Evolutionary conservation across 2,329 filamentous ascomycete species (phyloP).

Genomic region (Cytospora mali): DNA sequence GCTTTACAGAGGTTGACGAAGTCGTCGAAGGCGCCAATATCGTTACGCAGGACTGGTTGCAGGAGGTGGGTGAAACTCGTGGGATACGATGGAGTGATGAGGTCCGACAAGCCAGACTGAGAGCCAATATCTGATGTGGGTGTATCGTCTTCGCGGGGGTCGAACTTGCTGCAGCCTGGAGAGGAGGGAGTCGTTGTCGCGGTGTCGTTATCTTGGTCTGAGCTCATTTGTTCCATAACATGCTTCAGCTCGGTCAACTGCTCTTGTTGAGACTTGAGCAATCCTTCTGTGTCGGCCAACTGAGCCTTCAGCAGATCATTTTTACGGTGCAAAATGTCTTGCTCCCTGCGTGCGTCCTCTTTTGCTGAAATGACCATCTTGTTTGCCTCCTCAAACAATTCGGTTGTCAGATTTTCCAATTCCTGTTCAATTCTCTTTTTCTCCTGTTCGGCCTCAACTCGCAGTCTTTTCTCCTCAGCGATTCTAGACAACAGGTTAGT

Average conservation of each 20-base stretch:
- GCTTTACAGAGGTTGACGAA: slow-evolving; percentile 77
- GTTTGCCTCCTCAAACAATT: slow-evolving; percentile 97
- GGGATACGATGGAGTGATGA: slow-evolving; percentile 57
- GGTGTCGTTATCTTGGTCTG: slow-evolving; percentile 71
- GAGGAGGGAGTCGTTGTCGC: slow-evolving; percentile 80
- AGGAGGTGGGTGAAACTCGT: slow-evolving; percentile 81
- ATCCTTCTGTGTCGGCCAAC: slow-evolving; percentile 80
- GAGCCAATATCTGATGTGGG: slow-evolving; percentile 41
- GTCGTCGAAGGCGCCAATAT: slow-evolving; percentile 80
- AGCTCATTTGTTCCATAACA: slow-evolving; percentile 85
- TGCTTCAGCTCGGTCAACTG: slow-evolving; percentile 88
- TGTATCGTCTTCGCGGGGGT: slow-evolving; percentile 54
- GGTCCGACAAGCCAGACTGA: slow-evolving; percentile 46
- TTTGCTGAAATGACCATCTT: slow-evolving; percentile 95
- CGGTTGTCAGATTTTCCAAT: slow-evolving; percentile 84
- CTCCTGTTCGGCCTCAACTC: slow-evolving; percentile 70
- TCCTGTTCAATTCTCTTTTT: slow-evolving; percentile 92
- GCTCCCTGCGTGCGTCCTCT: slow-evolving; percentile 83
- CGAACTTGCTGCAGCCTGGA: slow-evolving; percentile 72
- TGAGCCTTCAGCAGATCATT: slow-evolving; percentile 87
- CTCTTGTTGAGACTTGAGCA: slow-evolving; percentile 89
- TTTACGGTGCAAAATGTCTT: slow-evolving; percentile 77
- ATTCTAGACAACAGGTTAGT: slow-evolving; percentile 59
- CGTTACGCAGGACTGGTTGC: slow-evolving; percentile 79
- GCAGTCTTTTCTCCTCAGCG: slow-evolving; percentile 66